phyloP scores from a whole-genome alignment of 345 rosid species.

The Aquilaria yunnanensis region DNA sequence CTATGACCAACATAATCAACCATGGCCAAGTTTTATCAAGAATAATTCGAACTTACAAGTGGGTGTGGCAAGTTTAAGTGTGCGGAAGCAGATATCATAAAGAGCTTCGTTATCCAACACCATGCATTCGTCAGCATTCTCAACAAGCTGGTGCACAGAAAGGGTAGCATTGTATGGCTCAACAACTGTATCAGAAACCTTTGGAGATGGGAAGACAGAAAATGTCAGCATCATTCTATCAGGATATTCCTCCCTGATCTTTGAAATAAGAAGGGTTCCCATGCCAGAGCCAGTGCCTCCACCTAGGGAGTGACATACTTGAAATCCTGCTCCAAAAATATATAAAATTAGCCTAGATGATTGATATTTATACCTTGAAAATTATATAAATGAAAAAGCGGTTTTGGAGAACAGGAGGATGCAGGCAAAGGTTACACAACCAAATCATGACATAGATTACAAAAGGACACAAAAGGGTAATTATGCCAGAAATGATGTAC shows the following conservation, averaged over 20 bases:
- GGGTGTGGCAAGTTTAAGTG: constrained; percentile 21
- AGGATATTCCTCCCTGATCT: constrained; percentile 30
- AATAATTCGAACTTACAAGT: constrained; percentile 16
- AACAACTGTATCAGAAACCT: constrained; percentile 26
- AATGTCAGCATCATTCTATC: constrained; percentile 33
- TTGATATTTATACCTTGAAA: not conserved
- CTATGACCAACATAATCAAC: not conserved
- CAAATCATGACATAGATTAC: not conserved
- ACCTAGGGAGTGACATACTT: constrained; percentile 24
- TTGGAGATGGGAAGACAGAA: constrained; percentile 20
- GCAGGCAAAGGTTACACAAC: not conserved
- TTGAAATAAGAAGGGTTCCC: constrained; percentile 29
- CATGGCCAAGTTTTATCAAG: not conserved
- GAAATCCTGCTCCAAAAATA: constrained; percentile 20
- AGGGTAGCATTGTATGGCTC: constrained; percentile 35
- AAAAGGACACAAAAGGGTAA: not conserved
- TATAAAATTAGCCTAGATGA: not conserved
- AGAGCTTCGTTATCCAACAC: constrained; percentile 20
- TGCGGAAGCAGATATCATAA: constrained; percentile 17
- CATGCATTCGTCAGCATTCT: constrained; percentile 36
- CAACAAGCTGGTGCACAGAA: constrained; percentile 33
- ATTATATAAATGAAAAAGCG: not conserved
- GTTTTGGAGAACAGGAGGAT: not conserved
- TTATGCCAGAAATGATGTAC: too few relatives aligned
- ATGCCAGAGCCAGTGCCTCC: constrained; percentile 30